Conservation (phyloP, 1,284 basidiomycete genomes). For the Spongiforma sp. region DNA sequence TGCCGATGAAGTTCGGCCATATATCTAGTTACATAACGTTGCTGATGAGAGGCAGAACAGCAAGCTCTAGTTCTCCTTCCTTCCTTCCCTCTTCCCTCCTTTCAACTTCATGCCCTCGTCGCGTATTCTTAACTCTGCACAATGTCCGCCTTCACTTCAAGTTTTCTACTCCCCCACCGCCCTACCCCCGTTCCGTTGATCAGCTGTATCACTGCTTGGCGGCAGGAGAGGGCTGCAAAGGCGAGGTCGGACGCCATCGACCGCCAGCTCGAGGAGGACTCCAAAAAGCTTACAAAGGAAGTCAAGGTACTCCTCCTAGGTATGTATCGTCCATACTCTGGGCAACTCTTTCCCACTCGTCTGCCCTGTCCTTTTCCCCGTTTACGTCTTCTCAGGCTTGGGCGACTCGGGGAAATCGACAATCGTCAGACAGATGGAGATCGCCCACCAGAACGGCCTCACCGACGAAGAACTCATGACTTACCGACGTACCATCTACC, state of each 20-base stretch:
- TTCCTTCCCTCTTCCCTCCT: no score
- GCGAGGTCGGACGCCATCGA: constrained; percentile 77
- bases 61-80: no score
- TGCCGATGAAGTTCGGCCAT: no score
- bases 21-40: no score
- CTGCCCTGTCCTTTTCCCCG: not conserved
- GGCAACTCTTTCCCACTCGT: constrained; percentile 16
- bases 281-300: constrained; percentile 81
- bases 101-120: no score
- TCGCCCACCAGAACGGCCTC: constrained; percentile 97
- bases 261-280: constrained; percentile 74
- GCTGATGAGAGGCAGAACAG: no score
- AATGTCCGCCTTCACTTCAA: no score
- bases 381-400: constrained; percentile 45
- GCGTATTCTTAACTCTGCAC: no score
- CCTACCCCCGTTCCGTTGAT: no score
- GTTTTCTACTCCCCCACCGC: no score
- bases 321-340: constrained; percentile 43
- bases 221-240: constrained; percentile 64
- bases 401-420: constrained; percentile 91
- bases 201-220: no score
- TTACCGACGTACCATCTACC: constrained; percentile 84
- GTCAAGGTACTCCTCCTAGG: constrained; percentile 95
- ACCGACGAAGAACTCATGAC: constrained; percentile 79
- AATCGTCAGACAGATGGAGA: constrained; percentile 99